These are phyloP conservation scores for Gentiana macrophylla DNA, from an alignment of 257 asterid species.

Conservation along the genomic window DNA sequence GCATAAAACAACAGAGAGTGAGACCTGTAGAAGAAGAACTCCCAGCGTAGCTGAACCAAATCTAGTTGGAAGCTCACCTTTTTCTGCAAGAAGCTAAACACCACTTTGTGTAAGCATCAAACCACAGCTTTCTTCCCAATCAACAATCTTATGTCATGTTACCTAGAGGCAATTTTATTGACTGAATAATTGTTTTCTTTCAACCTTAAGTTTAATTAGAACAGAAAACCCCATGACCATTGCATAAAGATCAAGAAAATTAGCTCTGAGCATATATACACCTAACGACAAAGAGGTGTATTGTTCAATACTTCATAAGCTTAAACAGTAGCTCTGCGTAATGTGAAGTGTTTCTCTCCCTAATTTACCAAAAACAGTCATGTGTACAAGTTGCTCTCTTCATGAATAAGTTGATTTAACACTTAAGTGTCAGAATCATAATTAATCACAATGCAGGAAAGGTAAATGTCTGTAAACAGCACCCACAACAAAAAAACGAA, in stretches of 20 bases:
- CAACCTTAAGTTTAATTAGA: too few species aligned
- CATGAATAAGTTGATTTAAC: too few species aligned
- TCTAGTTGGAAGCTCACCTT: slow-evolving; percentile 96
- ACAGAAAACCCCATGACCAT: too few species aligned
- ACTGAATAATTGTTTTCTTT: not conserved
- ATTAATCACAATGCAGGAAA: not conserved
- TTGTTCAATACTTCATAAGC: too few species aligned
- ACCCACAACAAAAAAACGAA: not conserved
- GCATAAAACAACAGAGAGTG: slow-evolving; percentile 7
- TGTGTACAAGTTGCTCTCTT: too few species aligned
- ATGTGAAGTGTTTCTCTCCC: too few species aligned
- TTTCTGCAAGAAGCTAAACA: slow-evolving; percentile 94
- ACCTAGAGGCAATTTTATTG: not conserved
- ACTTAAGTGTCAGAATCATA: not conserved
- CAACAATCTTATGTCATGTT: not conserved
- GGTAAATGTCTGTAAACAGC: not conserved
- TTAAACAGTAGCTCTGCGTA: too few species aligned
- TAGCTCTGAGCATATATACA: not conserved
- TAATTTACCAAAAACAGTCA: too few species aligned
- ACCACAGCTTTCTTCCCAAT: not conserved
- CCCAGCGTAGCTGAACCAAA: slow-evolving; percentile 98
- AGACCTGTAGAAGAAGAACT: slow-evolving; percentile 88
- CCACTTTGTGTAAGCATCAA: slow-evolving; percentile 30
- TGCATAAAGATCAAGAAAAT: not conserved
- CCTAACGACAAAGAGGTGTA: not conserved